Evolutionary conservation across 2,329 filamentous ascomycete species (phyloP), one percentile per base, ranked within the genome.

Genomic region (Talaromyces sp.): DNA sequence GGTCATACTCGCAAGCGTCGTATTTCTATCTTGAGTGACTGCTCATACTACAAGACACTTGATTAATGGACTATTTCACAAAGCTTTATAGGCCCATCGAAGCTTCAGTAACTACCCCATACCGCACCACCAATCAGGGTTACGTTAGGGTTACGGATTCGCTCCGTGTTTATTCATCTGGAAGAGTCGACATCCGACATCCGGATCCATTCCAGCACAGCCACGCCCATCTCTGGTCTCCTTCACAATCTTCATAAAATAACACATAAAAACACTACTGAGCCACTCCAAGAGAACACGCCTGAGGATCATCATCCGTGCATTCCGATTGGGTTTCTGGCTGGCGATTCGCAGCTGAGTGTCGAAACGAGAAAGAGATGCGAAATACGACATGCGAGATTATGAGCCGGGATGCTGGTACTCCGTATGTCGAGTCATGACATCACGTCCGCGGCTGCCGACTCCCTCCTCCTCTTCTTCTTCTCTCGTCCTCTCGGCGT

Each of bases 61-160:
- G 43, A 58, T 58, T 40, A 58, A 58, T 43, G 34, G 13, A 43
- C n/a, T n/a, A 38, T 11, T 36, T 53, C n/a, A 53, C 19, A 51
- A 29, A 29, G 5, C 27, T 29, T 29, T 29, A 2, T 29, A 5
- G 2, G 27, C 27, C 5, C 27, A 29, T 29, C 27, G 27, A 29
- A 29, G 27, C 27, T 29, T n/a, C n/a, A n/a, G n/a, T n/a, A n/a
- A n/a, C n/a, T 29, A 29, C 27, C 5, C 27, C 27, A 29, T 29
- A n/a, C n/a, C n/a, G n/a, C n/a, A n/a, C 29, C 29, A 7, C 3
- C 29, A 31, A 31, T 43, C 15, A 49, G 47, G 47, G 47, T 29
- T 27, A 51, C 2, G 5, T 17, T 29, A 17, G 47, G 47, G 22
- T 51, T 49, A 49, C 13, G 45, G 15, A 2, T 25, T 2, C 5